Base-by-base conservation (phyloP, 2,329 filamentous ascomycete species). In the Macrophomina pseudophaseolina region DNA sequence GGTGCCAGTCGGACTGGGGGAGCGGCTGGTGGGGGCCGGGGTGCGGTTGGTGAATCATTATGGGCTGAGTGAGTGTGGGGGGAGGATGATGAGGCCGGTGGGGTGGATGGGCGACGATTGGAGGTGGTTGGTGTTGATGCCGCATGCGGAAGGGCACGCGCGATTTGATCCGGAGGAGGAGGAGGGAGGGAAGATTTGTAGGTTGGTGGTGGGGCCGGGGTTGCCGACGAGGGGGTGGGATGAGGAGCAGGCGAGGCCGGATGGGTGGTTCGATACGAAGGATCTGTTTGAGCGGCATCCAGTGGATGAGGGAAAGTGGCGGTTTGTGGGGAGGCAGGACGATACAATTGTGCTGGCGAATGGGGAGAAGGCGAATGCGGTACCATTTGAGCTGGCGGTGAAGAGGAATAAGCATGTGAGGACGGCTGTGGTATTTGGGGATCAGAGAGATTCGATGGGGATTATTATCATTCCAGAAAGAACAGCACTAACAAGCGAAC, bases 1-100 rank as follows among this genome's bases (percentile, higher is more conserved):
- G 3, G 88, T 85, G 68, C 87, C 87, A 0, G 86, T 89, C 70
- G 84, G 84, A 7, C 78, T 89, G 2, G 87, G 87, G 0, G 81
- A 88, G 68, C 70, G 76, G 2, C 74, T 89, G 0, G 83, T 86
- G 0, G 75, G 79, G 0, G 78, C 81, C 2, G 86, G 86, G 0
- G 84, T 89, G 0, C 82, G 86, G 53, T 75, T 89, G 1, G 80
- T 85, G 5, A 81, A 80, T 11, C 84, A 88, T 67, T 89, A 88
- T 66, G 87, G 87, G 71, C 80, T 85, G 3, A 90, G 88, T 0
- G 88, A 90, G 73, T 86, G 49, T n/a, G 49, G 83, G 0, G 87
- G 87, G 5, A 83, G 87, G 70, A 74, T 90, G 14, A 88, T 88
- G 85, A 79, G 87, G 8, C 79, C 82, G 0, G 72, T 74, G 2